These are phyloP conservation scores for Omphalotus guepiniiformis DNA, from an alignment of 768 basidiomycete species.

Conservation along the genomic window DNA sequence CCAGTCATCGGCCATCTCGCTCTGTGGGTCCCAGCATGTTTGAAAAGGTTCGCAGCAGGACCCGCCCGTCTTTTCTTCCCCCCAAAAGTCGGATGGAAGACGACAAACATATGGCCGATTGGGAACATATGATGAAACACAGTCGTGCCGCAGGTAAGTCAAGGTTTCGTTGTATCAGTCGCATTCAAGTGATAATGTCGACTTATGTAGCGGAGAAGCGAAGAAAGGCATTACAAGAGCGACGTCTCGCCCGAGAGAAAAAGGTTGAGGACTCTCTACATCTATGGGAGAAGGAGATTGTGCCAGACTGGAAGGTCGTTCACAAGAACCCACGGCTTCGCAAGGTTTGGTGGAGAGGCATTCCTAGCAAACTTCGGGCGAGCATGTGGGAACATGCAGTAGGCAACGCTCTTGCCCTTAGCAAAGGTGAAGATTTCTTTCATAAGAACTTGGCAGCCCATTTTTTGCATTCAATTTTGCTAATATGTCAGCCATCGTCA, in stretches of 20 bases:
- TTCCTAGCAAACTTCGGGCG: slow-evolving; percentile 77
- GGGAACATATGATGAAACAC: slow-evolving; percentile 84
- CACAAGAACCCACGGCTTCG: slow-evolving; percentile 60
- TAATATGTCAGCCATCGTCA: slow-evolving; percentile 8
- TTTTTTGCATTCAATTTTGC: not conserved
- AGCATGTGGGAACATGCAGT: slow-evolving; percentile 82
- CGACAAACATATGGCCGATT: slow-evolving; percentile 76
- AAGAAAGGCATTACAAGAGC: slow-evolving; percentile 56
- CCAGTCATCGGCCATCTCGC: slow-evolving; percentile 40
- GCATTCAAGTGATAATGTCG: slow-evolving; percentile 1
- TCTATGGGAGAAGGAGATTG: slow-evolving; percentile 73
- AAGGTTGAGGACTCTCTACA: slow-evolving; percentile 65
- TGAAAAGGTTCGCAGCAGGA: slow-evolving; percentile 79
- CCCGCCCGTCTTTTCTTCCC: slow-evolving; percentile 80
- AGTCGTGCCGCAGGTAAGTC: slow-evolving; percentile 67
- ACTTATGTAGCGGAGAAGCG: slow-evolving; percentile 61
- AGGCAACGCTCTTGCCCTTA: slow-evolving; percentile 77
- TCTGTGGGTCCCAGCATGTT: slow-evolving; percentile 66
- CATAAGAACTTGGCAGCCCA: slow-evolving; percentile 6
- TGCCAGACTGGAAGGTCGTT: slow-evolving; percentile 81
- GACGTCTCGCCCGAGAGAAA: slow-evolving; percentile 58
- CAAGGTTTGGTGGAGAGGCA: slow-evolving; percentile 84
- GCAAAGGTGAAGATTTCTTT: slow-evolving; percentile 55
- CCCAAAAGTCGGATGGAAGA: slow-evolving; percentile 79
- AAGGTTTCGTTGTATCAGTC: not conserved